phyloP scores from a whole-genome alignment of 1,284 basidiomycete species.

The Sanghuangporus weigelae region DNA sequence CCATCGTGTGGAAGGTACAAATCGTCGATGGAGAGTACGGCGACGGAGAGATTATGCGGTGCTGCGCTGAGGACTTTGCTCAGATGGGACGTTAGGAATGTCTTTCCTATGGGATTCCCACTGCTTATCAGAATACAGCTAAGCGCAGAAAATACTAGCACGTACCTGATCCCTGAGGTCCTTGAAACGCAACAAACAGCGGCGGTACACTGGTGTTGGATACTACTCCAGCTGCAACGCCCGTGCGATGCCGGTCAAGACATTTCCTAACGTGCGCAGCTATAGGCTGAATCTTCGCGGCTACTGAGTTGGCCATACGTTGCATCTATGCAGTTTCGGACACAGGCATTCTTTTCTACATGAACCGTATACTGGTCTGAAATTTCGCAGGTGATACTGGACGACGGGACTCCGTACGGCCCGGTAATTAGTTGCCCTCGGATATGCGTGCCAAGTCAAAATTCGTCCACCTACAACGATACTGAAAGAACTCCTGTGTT shows the following conservation, averaged over 20 bases:
- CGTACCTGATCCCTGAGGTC: slow-evolving; percentile 67
- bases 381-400: not conserved
- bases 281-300: slow-evolving; percentile 4
- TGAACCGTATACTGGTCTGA: not conserved
- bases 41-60: slow-evolving; percentile 52
- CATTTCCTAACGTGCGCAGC: slow-evolving; percentile 1
- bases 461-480: no score
- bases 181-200: slow-evolving; percentile 77
- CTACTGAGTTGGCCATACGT: not conserved
- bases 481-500: no score
- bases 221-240: not conserved
- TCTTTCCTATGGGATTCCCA: slow-evolving; percentile 50
- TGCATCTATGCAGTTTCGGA: not conserved
- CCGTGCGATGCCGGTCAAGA: slow-evolving; percentile 1
- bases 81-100: slow-evolving; percentile 59
- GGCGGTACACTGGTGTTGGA: slow-evolving; percentile 29
- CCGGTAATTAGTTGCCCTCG: no score
- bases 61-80: slow-evolving; percentile 41
- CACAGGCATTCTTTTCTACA: not conserved
- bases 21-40: slow-evolving; percentile 79
- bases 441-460: no score
- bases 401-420: no score
- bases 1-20: slow-evolving; percentile 71
- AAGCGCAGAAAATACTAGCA: not conserved
- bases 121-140: not conserved